Evolutionary conservation across 2,329 filamentous ascomycete species (phyloP), one percentile per base, ranked within the genome.

Genomic region (Phaeomoniella chlamydospora): DNA sequence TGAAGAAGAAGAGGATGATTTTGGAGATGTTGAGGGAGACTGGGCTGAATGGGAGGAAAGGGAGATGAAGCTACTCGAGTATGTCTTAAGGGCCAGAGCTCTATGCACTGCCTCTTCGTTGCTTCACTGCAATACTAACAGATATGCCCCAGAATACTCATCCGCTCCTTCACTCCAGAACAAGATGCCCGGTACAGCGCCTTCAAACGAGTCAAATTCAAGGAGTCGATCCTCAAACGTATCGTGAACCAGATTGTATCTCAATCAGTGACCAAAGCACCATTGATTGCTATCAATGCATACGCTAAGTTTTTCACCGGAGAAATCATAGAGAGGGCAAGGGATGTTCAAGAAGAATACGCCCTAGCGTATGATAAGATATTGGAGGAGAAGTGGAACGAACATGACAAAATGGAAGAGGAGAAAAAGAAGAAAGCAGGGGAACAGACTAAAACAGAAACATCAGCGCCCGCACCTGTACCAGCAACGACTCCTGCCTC

Each of bases 221-320:
- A 64, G 22, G 67, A 67, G 39, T 58, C 64, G 35, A 65, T 62
- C 1, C 56, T 70, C 11, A 63, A 65, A 38, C 52, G 64, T 45
- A 70, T 80, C 41, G 73, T 76, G 41, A 80, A 80, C 46, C 72
- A 77, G 50, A 77, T 74, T 2, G 65, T 80, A 29, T 74, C 70
- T 2, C 76, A 80, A 50, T 77, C 71, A 33, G 74, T 80, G 4
- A 75, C 75, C 1, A 64, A 68, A 17, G 72, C 68, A 41, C 73
- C 79, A 36, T 68, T 79, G 29, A 74, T 72, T 11, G 72, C 72
- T 4, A 72, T 80, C 36, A 72, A 68, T 30, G 72, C 72, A 9
- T 78, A 75, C 49, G 72, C 71, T 14, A 80, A 80, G 53, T 67
- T 75, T 42, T 80, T 78, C 53, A 71, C 74, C 10, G 75, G 74